Conservation (phyloP, 805 yeast species). For the Alloascoidea hylecoeti region DNA sequence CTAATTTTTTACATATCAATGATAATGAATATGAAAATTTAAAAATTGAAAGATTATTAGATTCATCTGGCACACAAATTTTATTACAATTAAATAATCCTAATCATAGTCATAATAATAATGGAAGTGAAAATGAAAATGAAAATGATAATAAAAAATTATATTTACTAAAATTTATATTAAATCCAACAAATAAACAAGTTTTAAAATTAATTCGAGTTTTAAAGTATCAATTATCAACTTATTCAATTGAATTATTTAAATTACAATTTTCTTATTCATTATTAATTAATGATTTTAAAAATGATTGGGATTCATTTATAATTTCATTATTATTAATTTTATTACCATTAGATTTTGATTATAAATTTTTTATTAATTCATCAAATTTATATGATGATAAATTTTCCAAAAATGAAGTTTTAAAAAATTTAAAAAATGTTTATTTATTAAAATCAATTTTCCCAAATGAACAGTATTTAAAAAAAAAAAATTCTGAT, state of each 20-base stretch:
- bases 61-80: conserved; percentile 2
- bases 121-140: too few relatives aligned
- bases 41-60: conserved; percentile 4
- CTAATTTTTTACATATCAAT: neutral
- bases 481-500: conserved; percentile 14
- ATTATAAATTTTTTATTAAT: conserved; percentile 3
- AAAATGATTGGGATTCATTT: conserved; percentile 49
- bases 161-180: conserved; percentile 20
- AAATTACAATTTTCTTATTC: conserved; percentile 54
- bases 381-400: conserved; percentile 1
- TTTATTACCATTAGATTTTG: conserved; percentile 1
- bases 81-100: conserved; percentile 4
- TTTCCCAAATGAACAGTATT: conserved; percentile 1
- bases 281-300: conserved; percentile 22
- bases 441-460: conserved; percentile 1
- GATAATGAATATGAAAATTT: conserved; percentile 1
- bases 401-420: conserved; percentile 2
- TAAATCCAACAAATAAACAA: conserved; percentile 29
- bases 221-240: conserved; percentile 40
- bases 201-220: conserved; percentile 32
- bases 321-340: conserved; percentile 35
- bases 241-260: conserved; percentile 40
- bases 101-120: conserved; percentile 2
- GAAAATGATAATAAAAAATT: conserved; percentile 7
- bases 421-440: conserved; percentile 4